Conservation (phyloP, 331 rosid genomes). For the Malus hybrid region DNA sequence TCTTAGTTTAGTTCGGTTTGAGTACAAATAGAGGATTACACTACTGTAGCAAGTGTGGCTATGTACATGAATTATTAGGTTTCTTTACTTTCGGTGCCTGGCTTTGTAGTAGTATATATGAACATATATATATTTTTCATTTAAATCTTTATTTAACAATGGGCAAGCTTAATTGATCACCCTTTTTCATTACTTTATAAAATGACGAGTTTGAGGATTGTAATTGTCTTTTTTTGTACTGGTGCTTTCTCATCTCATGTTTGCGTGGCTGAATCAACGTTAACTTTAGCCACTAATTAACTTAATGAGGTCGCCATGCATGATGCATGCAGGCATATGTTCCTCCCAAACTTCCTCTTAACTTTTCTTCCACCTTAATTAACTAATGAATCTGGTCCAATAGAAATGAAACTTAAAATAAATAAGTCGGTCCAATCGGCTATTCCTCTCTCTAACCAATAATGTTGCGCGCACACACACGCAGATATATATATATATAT, state of each 20-base stretch:
- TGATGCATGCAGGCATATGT: neutral
- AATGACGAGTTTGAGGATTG: no score
- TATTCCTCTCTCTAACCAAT: neutral
- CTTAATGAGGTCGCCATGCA: neutral
- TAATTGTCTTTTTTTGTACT: no score
- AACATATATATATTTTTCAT: no score
- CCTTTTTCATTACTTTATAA: neutral
- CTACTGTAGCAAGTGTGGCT: neutral
- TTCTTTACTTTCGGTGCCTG: neutral
- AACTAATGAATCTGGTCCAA: neutral
- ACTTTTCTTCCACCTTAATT: neutral
- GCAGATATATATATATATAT: no score
- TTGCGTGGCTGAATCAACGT: neutral
- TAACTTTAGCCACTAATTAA: neutral
- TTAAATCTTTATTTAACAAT: no score
- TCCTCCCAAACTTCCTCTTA: neutral
- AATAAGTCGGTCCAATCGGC: neutral
- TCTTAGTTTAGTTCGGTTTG: neutral
- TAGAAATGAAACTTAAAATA: neutral
- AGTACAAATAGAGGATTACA: no score
- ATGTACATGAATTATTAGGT: neutral
- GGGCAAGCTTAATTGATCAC: neutral
- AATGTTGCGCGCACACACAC: neutral
- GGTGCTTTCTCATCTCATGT: no score
- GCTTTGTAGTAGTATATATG: neutral